Evolutionary conservation across 495 filamentous ascomycete genomes (phyloP).

Genomic region (Penicillium paxilli): DNA sequence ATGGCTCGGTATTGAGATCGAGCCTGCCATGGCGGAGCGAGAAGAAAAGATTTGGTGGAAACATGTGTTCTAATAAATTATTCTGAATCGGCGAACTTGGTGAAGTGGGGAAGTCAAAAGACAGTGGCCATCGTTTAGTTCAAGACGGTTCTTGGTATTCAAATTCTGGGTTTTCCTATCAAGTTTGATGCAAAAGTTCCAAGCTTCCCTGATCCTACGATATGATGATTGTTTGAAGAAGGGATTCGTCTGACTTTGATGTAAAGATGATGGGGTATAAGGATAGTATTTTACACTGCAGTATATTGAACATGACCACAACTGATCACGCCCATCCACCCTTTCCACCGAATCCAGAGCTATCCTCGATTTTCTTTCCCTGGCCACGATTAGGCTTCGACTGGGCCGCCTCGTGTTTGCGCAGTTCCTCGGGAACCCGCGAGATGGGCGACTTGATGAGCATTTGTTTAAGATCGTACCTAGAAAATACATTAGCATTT

Average conservation of each 20-base stretch:
- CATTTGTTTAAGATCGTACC: slow-evolving; percentile 91
- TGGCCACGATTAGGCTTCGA: slow-evolving; percentile 65
- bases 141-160: no score
- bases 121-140: not conserved
- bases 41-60: slow-evolving; percentile 3
- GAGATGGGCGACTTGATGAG: slow-evolving; percentile 88
- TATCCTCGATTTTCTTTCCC: slow-evolving; percentile 64
- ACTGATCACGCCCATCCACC: slow-evolving; percentile 44
- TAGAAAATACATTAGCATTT: slow-evolving; percentile 26
- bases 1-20: slow-evolving; percentile 3
- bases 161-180: no score
- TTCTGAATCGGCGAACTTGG: not conserved
- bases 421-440: slow-evolving; percentile 87
- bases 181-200: no score
- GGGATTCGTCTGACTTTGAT: no score
- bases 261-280: not conserved
- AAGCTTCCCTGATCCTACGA: no score
- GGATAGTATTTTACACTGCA: not conserved
- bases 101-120: not conserved
- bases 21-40: not conserved
- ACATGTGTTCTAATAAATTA: slow-evolving; percentile 1
- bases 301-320: not conserved
- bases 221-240: no score
- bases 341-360: slow-evolving; percentile 59
- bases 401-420: slow-evolving; percentile 93